Evolutionary conservation across 2,329 filamentous ascomycete genomes (phyloP), one percentile per base, ranked within the genome.

Genomic region (Clonostachys rhizophaga): DNA sequence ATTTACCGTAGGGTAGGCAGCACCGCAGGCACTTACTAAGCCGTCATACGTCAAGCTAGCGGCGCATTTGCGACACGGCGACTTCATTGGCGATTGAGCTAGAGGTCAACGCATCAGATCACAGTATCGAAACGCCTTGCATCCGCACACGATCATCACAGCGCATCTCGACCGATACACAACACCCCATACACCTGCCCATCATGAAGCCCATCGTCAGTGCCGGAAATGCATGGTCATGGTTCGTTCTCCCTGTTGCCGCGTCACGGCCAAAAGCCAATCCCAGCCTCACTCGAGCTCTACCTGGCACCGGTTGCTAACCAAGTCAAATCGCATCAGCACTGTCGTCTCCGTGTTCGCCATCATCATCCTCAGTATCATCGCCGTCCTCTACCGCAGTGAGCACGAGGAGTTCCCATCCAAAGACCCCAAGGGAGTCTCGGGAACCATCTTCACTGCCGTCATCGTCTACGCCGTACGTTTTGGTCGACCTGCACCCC

Each of bases 201-300:
- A 81, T 61, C 63, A 96, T 96, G 91, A 96, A 96, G 85, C 91
- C 92, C 57, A 76, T 97, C 64, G 89, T 97, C 58, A 87, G 89
- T 64, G 86, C 90, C 56, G 81, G 91, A 74, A 91, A 95, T 74
- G 92, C 91, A 62, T 96, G 91, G 91, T 89, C 85, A 75, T 96
- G 91, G 91, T 96, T 76, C 63, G 83, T 67, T 49, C 43, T 47
- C 36, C 40, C 48, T 12, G 13, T 7, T 16, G 46, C 37, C 14
- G 13, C 12, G 43, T 33, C 24, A 30, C 24, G 24, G 24, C 9
- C 24, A 10, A 30, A 30, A 30, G 24, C 24, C 24, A 30, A 30
- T 30, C 4, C 9, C 24, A 30, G 24, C 9, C 24, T 30, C 24
- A 10, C 24, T 30, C 24, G 24, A 30, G 24, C 24, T 30, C 24